phyloP scores from a whole-genome alignment of 75 land plant species.

The Isoetes taiwanensis region DNA sequence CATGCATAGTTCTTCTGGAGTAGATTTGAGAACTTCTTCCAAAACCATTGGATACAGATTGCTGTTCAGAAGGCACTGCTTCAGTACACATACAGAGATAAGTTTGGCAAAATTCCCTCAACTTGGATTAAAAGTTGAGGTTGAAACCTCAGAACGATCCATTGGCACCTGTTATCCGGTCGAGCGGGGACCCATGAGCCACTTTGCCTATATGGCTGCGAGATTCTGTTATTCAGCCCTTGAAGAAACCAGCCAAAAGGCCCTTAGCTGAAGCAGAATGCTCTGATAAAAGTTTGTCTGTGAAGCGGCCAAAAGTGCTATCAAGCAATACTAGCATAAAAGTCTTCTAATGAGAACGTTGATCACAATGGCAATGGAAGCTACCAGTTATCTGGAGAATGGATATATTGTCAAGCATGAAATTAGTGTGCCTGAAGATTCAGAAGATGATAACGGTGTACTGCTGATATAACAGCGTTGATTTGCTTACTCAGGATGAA shows the following conservation, averaged over 20 bases:
- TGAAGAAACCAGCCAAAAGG: slow-evolving; percentile 41
- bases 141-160: background rate
- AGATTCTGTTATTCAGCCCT: slow-evolving; percentile 68
- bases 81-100: background rate
- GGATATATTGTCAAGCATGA: too few species aligned
- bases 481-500: too few species aligned
- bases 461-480: too few species aligned
- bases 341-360: too few species aligned
- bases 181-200: slow-evolving; percentile 60
- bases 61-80: background rate
- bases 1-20: background rate
- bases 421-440: too few species aligned
- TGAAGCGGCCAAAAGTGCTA: too few species aligned
- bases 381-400: too few species aligned
- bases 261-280: background rate
- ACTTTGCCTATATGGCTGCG: slow-evolving; percentile 60
- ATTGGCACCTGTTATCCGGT: slow-evolving; percentile 39
- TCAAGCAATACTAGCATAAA: too few species aligned
- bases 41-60: background rate
- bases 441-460: too few species aligned
- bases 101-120: background rate
- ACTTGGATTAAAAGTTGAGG: background rate
- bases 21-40: background rate
- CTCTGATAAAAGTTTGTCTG: too few species aligned
- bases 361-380: too few species aligned